Conservation (phyloP, 2,329 filamentous ascomycete genomes). For the Podosphaera fusca region DNA sequence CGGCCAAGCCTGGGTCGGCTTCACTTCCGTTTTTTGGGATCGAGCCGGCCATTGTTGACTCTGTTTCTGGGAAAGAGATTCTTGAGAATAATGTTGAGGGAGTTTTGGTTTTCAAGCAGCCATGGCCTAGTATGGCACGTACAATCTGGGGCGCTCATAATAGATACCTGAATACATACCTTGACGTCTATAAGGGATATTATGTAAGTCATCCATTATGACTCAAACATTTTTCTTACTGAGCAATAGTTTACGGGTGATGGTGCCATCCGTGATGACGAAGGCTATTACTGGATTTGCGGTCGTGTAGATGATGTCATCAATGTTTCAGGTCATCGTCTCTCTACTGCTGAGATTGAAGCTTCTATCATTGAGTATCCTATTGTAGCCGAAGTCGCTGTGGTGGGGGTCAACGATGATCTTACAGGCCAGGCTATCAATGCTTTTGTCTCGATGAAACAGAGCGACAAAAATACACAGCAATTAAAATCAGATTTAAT, state of each 20-base stretch:
- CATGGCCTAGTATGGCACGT: conserved; percentile 95
- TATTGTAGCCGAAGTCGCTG: conserved; percentile 76
- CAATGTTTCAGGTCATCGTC: conserved; percentile 86
- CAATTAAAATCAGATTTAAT: conserved; percentile 58
- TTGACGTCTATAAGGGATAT: conserved; percentile 94
- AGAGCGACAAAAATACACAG: conserved; percentile 52
- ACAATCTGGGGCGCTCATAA: conserved; percentile 96
- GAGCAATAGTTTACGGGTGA: conserved; percentile 57
- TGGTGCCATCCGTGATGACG: conserved; percentile 84
- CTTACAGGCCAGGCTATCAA: conserved; percentile 93
- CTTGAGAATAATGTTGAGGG: conserved; percentile 75
- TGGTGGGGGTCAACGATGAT: conserved; percentile 82
- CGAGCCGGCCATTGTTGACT: conserved; percentile 92
- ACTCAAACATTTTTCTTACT: conserved; percentile 4
- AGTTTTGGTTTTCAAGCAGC: conserved; percentile 75
- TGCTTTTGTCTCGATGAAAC: conserved; percentile 85
- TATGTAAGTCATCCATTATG: conserved; percentile 42
- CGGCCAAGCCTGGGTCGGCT: conserved; percentile 88
- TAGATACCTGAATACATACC: conserved; percentile 95
- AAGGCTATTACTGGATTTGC: conserved; percentile 99
- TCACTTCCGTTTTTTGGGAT: conserved; percentile 97
- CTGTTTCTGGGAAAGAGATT: conserved; percentile 81
- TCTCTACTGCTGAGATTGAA: conserved; percentile 95
- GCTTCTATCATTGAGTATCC: conserved; percentile 85
- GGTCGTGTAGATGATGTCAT: conserved; percentile 96